Percentiles rank a stretch among this genome's conserved stretches.
Evolutionary conservation across 768 basidiomycete species (phyloP).

Genomic region (Suillus hirtellus): DNA sequence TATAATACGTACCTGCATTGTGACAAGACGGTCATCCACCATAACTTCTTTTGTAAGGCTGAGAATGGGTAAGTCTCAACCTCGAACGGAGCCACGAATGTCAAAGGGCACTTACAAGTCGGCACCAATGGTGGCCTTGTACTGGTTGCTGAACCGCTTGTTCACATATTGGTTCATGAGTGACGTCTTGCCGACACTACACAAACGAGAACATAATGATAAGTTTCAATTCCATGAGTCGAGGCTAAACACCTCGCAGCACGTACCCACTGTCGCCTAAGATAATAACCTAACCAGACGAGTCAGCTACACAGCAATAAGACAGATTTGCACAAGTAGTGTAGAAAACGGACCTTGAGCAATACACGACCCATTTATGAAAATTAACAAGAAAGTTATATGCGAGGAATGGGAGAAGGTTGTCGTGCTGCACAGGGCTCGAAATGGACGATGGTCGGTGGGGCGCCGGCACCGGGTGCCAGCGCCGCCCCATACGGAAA

Average conservation of each 20-base stretch:
- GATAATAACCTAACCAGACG: conserved; percentile 82
- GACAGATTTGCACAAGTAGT: neutral
- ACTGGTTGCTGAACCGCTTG: conserved; percentile 99
- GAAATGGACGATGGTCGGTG: conserved; percentile 19
- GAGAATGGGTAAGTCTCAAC: conserved; percentile 21
- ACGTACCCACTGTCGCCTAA: conserved; percentile 95
- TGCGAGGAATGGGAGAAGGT: neutral
- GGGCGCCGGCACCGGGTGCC: conserved; percentile 19
- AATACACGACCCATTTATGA: conserved; percentile 77
- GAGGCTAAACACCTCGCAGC: conserved; percentile 11
- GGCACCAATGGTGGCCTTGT: conserved; percentile 98
- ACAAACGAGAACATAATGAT: conserved; percentile 4
- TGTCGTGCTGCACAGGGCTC: conserved; percentile 10
- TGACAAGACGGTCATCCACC: conserved; percentile 96
- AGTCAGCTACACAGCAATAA: conserved; percentile 12
- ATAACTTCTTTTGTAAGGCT: conserved; percentile 98
- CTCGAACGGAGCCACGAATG: conserved; percentile 16
- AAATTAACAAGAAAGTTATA: neutral
- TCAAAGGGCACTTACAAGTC: conserved; percentile 71
- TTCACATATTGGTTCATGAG: conserved; percentile 99
- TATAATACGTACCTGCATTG: conserved; percentile 81
- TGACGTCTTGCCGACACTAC: conserved; percentile 97
- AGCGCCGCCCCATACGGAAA: conserved; percentile 18
- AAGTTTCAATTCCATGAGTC: conserved; percentile 13
- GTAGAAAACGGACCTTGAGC: conserved; percentile 60